Evolutionary conservation across 768 basidiomycete genomes (phyloP), one percentile per base, ranked within the genome.

Genomic region (Pleurotus djamor): DNA sequence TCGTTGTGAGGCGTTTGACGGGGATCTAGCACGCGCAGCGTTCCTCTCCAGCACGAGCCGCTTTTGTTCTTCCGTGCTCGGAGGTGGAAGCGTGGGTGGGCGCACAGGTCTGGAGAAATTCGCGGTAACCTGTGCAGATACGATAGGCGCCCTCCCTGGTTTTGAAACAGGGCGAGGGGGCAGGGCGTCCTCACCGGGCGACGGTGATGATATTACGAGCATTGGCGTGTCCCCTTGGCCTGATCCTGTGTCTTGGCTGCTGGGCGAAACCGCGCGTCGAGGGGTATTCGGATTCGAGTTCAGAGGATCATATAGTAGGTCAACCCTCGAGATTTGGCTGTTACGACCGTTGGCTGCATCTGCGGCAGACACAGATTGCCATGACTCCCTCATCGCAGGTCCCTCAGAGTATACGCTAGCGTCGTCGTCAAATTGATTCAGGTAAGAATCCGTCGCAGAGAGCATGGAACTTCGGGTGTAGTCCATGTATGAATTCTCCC

Each of bases 61-160:
- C 65, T 82, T 83, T 61, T 75, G 76, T 58, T 80, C 78, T 49
- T 76, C 73, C 61, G 68, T 64, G 16, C 72, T 72, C 44, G 67
- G 65, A 62, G 69, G 68, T 36, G 69, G 68, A 33, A 77, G 72
- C 9, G 70, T 72, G 21, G 71, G 64, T 63, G 80, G 78, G 17
- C 82, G 80, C 56, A 81, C 79, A 48, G 88, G 87, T 51, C 87
- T 76, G 21, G 89, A 89, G 65, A 86, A 89, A 67, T 89, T 90
- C 34, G 79, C 68, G 12, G 75, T 75, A 4, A 77, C 74, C n/a
- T 77, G 76, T 49, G 67, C 69, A 48, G 21, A 28, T 28, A 77
- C 70, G 37, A 83, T 76, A 5, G 81, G 81, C 48, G 75, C 73
- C 17, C 81, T 77, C 43, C 71, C 74, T 5, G 67, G 61, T 43